Conservation (phyloP, 225 moss, liverwort and hornwort species). For the Straminergon stramineum region DNA sequence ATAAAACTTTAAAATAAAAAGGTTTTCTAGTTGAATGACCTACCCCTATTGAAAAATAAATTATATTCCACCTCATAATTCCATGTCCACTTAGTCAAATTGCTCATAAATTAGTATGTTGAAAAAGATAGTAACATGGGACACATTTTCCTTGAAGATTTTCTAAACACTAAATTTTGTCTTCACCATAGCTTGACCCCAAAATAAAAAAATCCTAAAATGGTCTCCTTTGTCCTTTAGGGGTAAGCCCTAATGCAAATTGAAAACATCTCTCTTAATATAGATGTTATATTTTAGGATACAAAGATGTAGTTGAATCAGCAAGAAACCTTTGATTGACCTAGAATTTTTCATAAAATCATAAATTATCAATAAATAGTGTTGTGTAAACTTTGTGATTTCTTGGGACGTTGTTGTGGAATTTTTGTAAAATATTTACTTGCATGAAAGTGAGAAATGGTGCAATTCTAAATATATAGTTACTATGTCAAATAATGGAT, state of each 20-base stretch:
- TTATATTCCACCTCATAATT: neutral
- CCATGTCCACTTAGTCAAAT: neutral
- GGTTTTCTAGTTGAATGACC: fast-evolving
- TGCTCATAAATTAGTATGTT: neutral
- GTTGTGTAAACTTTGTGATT: no score
- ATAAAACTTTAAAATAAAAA: no score
- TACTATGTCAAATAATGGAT: no score
- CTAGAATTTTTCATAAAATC: neutral
- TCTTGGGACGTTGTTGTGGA: no score
- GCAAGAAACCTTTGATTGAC: neutral
- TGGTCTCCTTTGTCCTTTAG: fast-evolving
- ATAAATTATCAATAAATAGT: neutral
- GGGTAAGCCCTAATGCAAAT: neutral
- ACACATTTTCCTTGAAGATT: neutral
- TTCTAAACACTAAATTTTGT: neutral
- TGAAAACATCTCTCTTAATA: neutral
- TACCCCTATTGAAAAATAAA: neutral
- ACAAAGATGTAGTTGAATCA: neutral
- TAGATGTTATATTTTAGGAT: neutral
- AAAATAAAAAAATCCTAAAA: no score
- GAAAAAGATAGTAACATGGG: neutral
- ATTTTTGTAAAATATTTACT: no score
- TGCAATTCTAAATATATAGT: no score
- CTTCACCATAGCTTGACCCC: neutral
- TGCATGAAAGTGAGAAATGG: no score